These are phyloP conservation scores for Talaromyces atroroseus DNA, from an alignment of 2,329 filamentous ascomycete species.

Conservation along the genomic window DNA sequence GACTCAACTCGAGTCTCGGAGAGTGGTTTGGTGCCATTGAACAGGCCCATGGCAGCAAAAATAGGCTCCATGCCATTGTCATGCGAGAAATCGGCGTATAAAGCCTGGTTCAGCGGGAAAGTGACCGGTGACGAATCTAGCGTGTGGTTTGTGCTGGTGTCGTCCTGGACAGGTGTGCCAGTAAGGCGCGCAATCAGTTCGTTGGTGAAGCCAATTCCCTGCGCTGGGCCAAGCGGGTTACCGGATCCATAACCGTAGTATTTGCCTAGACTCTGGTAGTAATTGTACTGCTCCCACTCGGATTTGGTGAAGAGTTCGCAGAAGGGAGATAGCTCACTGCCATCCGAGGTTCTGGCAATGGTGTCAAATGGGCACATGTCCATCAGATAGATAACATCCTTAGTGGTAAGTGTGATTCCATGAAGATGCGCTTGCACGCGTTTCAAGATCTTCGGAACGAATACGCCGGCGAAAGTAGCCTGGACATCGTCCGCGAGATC, in stretches of 20 bases:
- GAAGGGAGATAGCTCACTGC: conserved; percentile 60
- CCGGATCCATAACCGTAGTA: conserved; percentile 77
- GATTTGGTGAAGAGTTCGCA: conserved; percentile 68
- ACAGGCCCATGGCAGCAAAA: conserved; percentile 71
- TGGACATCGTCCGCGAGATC: conserved; percentile 43
- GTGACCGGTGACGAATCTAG: conserved; percentile 62
- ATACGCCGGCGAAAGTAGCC: conserved; percentile 55
- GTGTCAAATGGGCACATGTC: conserved; percentile 83
- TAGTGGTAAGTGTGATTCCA: conserved; percentile 58
- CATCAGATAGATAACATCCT: conserved; percentile 69
- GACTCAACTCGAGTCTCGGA: conserved; percentile 46
- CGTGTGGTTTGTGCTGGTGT: conserved; percentile 71
- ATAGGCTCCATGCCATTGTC: conserved; percentile 80
- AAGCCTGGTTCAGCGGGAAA: conserved; percentile 62
- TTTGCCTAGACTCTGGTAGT: conserved; percentile 72
- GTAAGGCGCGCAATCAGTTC: conserved; percentile 81
- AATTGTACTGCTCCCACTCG: conserved; percentile 77
- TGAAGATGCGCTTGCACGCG: conserved; percentile 65
- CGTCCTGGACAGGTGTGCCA: conserved; percentile 56
- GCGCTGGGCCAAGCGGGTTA: conserved; percentile 71
- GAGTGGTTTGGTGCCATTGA: conserved; percentile 59
- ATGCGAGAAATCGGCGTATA: conserved; percentile 89
- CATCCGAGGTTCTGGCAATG: conserved; percentile 49
- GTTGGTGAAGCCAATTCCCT: conserved; percentile 81
- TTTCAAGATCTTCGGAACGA: conserved; percentile 59